These are phyloP conservation scores for Nitzschia putrida DNA, from an alignment of 108 stramenopile genomes.

Conservation along the genomic window DNA sequence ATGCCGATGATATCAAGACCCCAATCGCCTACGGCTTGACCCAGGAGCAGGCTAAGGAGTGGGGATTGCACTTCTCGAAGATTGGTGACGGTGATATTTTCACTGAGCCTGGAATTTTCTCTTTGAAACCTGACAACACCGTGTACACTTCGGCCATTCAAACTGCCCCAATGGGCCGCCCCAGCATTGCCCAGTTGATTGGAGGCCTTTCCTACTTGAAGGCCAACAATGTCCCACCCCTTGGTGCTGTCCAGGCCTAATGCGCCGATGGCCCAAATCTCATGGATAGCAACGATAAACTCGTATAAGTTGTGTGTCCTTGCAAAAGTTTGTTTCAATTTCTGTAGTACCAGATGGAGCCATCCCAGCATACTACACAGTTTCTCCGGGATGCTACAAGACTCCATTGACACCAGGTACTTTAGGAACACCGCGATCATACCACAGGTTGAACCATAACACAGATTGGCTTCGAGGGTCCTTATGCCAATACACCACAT, in stretches of 20 bases:
- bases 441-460: conserved; percentile 66
- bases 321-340: conserved; percentile 76
- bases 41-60: background rate
- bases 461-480: conserved; percentile 73
- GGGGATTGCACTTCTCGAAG: conserved; percentile 1
- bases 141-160: background rate
- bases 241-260: background rate
- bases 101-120: background rate
- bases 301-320: conserved; percentile 85
- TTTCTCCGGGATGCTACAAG: conserved; percentile 79
- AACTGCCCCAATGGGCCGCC: background rate
- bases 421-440: conserved; percentile 16
- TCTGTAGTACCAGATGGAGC: conserved; percentile 86
- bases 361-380: conserved; percentile 85
- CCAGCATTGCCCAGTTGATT: background rate
- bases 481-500: conserved; percentile 62
- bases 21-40: conserved; percentile 2
- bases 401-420: conserved; percentile 48
- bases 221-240: background rate
- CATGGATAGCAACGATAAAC: background rate
- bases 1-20: background rate
- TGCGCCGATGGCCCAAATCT: background rate
- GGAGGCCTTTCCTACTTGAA: background rate
- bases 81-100: background rate
- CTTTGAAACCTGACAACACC: background rate